Base-by-base conservation (phyloP, 306 rosid genomes). In the Castanea mollissima region DNA sequence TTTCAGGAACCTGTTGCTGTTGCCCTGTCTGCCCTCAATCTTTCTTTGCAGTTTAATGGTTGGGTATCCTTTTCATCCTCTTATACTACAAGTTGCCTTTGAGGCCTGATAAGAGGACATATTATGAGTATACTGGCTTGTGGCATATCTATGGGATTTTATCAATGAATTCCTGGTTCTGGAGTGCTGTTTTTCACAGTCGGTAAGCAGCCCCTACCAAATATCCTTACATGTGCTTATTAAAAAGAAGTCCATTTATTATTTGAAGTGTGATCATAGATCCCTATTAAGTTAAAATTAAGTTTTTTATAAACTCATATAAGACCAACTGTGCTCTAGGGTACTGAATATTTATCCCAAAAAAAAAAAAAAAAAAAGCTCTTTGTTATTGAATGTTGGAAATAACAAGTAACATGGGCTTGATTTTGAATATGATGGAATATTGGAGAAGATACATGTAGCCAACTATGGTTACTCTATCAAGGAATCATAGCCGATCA, bases 1-100 rank as follows among this genome's bases (percentile, higher is more conserved):
- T 82, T 72, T 73, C 77, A 95, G 99, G 99, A 95, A 83, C 99
- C 99, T 23, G 93, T 90, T 59, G 91, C 99, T 63, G 98, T 95
- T 83, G 92, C 96, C 71, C 83, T 95, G 49, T 90, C 97, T 68
- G 91, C 96, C 35, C 92, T 95, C 82, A 95, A 95, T 87, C 99
- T 92, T 67, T 96, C 99, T 6, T 83, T 90, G 84, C 99, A 95
- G 78, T 95, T 95, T 88, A 98, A 95, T 76, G 99, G 99, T 25
- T 95, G 99, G 99, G 89, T 95, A 52, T 95, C 99, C 2, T 95
- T 95, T 95, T 93, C 85, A 93, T 95, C 88, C 94, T 93, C 80
- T 74, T 93, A 65, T 88, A 95, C 90, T 95, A 95, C 85, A 95
- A 89, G 84, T 88, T 95, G 88, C 87, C 91, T 55, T 81, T 88